Conservation (phyloP, 306 rosid genomes). For the Cucurbita moschata region DNA sequence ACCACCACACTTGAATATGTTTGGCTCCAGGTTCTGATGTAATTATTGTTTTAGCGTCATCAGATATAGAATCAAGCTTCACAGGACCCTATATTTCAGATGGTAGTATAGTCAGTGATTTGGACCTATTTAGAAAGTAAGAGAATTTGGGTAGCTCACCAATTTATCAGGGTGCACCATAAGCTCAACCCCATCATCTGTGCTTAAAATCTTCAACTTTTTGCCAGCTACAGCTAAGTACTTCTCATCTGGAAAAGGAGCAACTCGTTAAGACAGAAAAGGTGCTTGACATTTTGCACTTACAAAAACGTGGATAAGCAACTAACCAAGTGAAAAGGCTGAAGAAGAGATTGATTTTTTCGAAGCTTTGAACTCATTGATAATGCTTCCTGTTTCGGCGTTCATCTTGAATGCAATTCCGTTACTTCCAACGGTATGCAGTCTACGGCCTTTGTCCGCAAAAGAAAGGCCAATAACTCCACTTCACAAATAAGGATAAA, state of each 20-base stretch:
- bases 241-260: slow-evolving; percentile 26
- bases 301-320: slow-evolving; percentile 1
- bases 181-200: slow-evolving; percentile 30
- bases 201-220: slow-evolving; percentile 27
- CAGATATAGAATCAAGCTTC: slow-evolving; percentile 24
- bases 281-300: not conserved
- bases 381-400: slow-evolving; percentile 25
- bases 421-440: slow-evolving; percentile 28
- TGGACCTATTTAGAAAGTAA: not conserved
- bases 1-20: slow-evolving; percentile 43
- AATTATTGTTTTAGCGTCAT: slow-evolving; percentile 28
- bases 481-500: slow-evolving; percentile 15
- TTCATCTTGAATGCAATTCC: slow-evolving; percentile 29
- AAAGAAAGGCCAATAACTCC: slow-evolving; percentile 36
- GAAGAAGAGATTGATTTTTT: slow-evolving; percentile 27
- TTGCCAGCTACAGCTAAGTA: slow-evolving; percentile 27
- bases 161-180: slow-evolving; percentile 23
- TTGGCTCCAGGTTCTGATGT: slow-evolving; percentile 30
- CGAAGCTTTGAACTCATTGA: slow-evolving; percentile 29
- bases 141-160: slow-evolving; percentile 17
- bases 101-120: not conserved
- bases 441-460: slow-evolving; percentile 22
- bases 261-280: slow-evolving; percentile 1
- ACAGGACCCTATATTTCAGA: slow-evolving; percentile 15
- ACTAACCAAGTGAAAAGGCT: slow-evolving; percentile 40